phyloP scores from a whole-genome alignment of 805 yeast species.

The Nakazawaea peltata region DNA sequence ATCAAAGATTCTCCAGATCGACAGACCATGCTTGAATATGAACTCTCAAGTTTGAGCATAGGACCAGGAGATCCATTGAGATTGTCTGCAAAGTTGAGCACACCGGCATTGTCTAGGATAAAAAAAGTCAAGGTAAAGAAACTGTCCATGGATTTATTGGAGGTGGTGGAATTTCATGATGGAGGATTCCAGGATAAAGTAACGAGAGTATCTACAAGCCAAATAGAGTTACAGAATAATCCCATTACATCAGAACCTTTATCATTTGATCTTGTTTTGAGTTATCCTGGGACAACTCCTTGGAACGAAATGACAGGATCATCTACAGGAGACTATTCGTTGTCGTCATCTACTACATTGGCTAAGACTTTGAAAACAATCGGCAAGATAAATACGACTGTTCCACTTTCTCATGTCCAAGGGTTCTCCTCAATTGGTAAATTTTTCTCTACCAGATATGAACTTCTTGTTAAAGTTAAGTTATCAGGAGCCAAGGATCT shows the following conservation, averaged over 20 bases:
- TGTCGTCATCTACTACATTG: background rate
- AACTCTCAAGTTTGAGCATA: slow-evolving; percentile 44
- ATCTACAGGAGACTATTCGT: background rate
- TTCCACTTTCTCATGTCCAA: slow-evolving; percentile 30
- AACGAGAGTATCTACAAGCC: slow-evolving; percentile 1
- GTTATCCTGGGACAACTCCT: slow-evolving; percentile 24
- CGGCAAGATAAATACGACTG: slow-evolving; percentile 21
- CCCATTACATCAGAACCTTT: slow-evolving; percentile 23
- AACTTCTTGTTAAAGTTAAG: slow-evolving; percentile 39
- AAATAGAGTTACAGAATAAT: slow-evolving; percentile 11
- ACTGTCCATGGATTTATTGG: slow-evolving; percentile 41
- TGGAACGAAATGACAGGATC: slow-evolving; percentile 1
- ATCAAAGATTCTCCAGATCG: slow-evolving; percentile 38
- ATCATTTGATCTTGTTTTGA: slow-evolving; percentile 16
- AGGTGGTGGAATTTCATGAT: slow-evolving; percentile 45
- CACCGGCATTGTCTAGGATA: background rate
- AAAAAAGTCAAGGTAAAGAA: slow-evolving; percentile 31
- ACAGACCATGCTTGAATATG: slow-evolving; percentile 36
- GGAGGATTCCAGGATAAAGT: slow-evolving; percentile 24
- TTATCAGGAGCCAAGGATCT: slow-evolving; percentile 41
- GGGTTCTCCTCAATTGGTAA: slow-evolving; percentile 44
- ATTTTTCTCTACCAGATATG: slow-evolving; percentile 44
- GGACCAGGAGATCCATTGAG: slow-evolving; percentile 47
- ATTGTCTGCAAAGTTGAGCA: slow-evolving; percentile 28
- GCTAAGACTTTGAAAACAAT: slow-evolving; percentile 2